Conservation (phyloP, 306 rosid species). For the Senna tora region DNA sequence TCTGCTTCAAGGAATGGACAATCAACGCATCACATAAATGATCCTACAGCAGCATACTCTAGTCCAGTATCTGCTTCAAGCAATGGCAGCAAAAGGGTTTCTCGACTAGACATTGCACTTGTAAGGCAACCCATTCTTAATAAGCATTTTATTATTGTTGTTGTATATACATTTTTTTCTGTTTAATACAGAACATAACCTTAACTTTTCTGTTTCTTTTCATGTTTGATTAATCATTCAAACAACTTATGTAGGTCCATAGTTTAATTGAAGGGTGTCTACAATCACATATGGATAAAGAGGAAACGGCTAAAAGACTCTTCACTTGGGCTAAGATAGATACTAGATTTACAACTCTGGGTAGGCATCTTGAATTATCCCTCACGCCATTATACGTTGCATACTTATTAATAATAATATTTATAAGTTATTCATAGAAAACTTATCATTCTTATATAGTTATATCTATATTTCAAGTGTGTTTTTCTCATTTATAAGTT, state of each 20-base stretch:
- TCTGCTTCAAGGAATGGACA: too few relatives aligned
- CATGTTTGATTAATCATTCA: constrained; percentile 34
- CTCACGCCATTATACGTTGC: constrained; percentile 24
- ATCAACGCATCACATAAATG: too few relatives aligned
- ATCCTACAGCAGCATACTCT: too few relatives aligned
- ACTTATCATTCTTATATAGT: too few relatives aligned
- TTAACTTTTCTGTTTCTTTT: too few relatives aligned
- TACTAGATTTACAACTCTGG: constrained; percentile 90
- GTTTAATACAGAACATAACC: too few relatives aligned
- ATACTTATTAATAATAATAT: constrained; percentile 10
- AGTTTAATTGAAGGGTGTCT: constrained; percentile 94
- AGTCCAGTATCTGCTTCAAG: too few relatives aligned
- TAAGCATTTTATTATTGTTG: background rate
- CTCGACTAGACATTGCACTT: constrained; percentile 91
- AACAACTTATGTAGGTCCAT: constrained; percentile 73
- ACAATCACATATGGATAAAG: constrained; percentile 92
- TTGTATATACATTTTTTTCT: too few relatives aligned
- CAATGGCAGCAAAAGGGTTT: constrained; percentile 81
- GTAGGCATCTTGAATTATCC: constrained; percentile 55
- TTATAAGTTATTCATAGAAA: background rate
- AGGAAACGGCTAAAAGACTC: constrained; percentile 91
- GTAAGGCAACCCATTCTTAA: constrained; percentile 52
- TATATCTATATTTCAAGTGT: too few relatives aligned
- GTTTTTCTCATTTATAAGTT: too few relatives aligned
- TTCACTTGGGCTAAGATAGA: constrained; percentile 94